Evolutionary conservation across 2,329 filamentous ascomycete species (phyloP).

Genomic region (Ophiostoma ips): DNA sequence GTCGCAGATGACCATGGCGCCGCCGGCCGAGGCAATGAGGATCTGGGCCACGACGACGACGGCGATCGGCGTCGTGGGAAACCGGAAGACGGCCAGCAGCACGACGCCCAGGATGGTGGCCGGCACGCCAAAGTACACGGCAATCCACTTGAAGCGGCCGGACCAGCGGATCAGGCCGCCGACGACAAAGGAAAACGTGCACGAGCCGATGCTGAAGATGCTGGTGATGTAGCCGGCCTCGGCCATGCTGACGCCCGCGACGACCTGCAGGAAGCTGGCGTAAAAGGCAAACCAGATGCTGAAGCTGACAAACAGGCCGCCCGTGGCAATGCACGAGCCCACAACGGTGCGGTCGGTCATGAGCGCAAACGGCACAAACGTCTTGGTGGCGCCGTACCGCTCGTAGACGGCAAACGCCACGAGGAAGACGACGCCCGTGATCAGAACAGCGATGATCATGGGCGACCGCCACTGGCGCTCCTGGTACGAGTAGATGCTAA

Average conservation of each 20-base stretch:
- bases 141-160: constrained; percentile 24
- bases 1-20: constrained; percentile 42
- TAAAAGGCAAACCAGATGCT: constrained; percentile 15
- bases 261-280: constrained; percentile 14
- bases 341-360: constrained; percentile 33
- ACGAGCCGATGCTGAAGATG: constrained; percentile 14
- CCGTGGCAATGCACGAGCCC: constrained; percentile 3
- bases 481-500: constrained; percentile 40
- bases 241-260: constrained; percentile 10
- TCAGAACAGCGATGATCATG: constrained; percentile 27
- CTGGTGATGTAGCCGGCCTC: constrained; percentile 27
- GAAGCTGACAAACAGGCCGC: constrained; percentile 9
- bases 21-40: constrained; percentile 36
- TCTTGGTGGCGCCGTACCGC: constrained; percentile 23
- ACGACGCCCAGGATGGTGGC: constrained; percentile 38
- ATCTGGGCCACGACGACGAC: constrained; percentile 45
- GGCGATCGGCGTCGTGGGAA: constrained; percentile 30
- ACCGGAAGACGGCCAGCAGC: constrained; percentile 42
- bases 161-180: constrained; percentile 18
- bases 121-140: constrained; percentile 32
- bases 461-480: constrained; percentile 26
- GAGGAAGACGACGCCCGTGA: constrained; percentile 24
- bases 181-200: constrained; percentile 30
- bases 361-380: constrained; percentile 28
- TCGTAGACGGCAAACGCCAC: constrained; percentile 26